These are phyloP conservation scores for Cryoendolithus antarcticus DNA, from an alignment of 2,329 filamentous ascomycete species.

Conservation along the genomic window DNA sequence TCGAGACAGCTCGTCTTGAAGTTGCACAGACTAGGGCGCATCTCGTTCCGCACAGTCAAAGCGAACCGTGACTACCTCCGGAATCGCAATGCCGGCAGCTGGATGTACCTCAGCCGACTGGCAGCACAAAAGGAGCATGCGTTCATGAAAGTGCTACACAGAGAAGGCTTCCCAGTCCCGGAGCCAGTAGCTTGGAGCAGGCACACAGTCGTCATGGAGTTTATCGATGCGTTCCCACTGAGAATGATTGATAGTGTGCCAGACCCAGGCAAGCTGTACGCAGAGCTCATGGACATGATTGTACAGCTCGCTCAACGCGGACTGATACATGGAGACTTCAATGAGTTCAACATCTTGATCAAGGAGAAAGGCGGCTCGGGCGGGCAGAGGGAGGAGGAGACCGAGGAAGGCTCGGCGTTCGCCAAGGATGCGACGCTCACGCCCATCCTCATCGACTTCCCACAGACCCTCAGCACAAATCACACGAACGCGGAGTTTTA, in stretches of 20 bases:
- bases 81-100: conserved; percentile 66
- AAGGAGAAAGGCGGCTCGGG: conserved; percentile 44
- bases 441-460: conserved; percentile 91
- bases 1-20: conserved; percentile 77
- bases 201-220: conserved; percentile 91
- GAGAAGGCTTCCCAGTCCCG: conserved; percentile 82
- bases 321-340: conserved; percentile 95
- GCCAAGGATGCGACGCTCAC: conserved; percentile 42
- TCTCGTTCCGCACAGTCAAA: conserved; percentile 94
- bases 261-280: conserved; percentile 74
- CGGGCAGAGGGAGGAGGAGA: conserved; percentile 14
- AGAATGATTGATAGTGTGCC: conserved; percentile 77
- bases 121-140: conserved; percentile 89
- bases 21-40: conserved; percentile 87
- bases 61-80: conserved; percentile 90
- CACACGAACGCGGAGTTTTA: conserved; percentile 93
- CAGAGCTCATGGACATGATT: conserved; percentile 80
- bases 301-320: conserved; percentile 73
- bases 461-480: conserved; percentile 94
- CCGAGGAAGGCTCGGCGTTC: conserved; percentile 8
- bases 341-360: conserved; percentile 96
- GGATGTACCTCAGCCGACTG: conserved; percentile 95
- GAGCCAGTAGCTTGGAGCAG: conserved; percentile 78
- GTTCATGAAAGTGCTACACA: conserved; percentile 77
- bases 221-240: conserved; percentile 84